phyloP scores from a whole-genome alignment of 495 filamentous ascomycete species.

The Evernia prunastri region DNA sequence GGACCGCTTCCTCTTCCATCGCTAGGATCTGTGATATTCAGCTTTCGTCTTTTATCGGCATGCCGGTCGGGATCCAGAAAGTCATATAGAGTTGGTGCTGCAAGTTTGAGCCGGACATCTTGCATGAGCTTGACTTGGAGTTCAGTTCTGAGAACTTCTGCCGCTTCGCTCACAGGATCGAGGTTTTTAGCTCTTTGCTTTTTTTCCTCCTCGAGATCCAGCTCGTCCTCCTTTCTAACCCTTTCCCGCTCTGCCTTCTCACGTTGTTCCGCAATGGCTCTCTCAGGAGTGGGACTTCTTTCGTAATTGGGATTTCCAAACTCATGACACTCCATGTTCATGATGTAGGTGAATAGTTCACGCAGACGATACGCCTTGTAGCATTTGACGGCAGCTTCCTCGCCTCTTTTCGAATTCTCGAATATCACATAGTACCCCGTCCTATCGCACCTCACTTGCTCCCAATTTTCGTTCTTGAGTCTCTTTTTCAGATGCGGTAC shows the following conservation, averaged over 20 bases:
- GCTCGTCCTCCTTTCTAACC: conserved; percentile 61
- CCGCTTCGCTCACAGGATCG: conserved; percentile 77
- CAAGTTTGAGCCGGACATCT: conserved; percentile 78
- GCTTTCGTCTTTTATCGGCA: conserved; percentile 61
- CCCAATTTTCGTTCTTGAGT: conserved; percentile 68
- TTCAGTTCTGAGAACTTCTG: conserved; percentile 70
- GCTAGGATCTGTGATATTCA: conserved; percentile 68
- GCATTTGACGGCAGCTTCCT: conserved; percentile 72
- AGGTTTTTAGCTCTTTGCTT: conserved; percentile 71
- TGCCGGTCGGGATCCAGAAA: conserved; percentile 80
- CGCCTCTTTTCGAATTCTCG: conserved; percentile 64
- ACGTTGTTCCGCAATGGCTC: conserved; percentile 46
- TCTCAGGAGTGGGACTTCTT: conserved; percentile 54
- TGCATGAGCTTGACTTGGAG: conserved; percentile 76
- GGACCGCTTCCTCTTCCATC: conserved; percentile 46
- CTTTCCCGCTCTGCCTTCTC: conserved; percentile 49
- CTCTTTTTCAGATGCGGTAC: conserved; percentile 81
- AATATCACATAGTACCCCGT: conserved; percentile 91
- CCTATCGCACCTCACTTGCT: conserved; percentile 70
- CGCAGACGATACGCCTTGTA: conserved; percentile 64
- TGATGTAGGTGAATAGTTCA: conserved; percentile 80
- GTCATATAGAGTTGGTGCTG: conserved; percentile 71
- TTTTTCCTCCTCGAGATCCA: conserved; percentile 81
- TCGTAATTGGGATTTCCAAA: conserved; percentile 63
- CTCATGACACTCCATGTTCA: conserved; percentile 81